Percentiles rank a stretch among this genome's conserved stretches.
Evolutionary conservation across 805 yeast species (phyloP).

Genomic region (Wickerhamiella sergipiensis): DNA sequence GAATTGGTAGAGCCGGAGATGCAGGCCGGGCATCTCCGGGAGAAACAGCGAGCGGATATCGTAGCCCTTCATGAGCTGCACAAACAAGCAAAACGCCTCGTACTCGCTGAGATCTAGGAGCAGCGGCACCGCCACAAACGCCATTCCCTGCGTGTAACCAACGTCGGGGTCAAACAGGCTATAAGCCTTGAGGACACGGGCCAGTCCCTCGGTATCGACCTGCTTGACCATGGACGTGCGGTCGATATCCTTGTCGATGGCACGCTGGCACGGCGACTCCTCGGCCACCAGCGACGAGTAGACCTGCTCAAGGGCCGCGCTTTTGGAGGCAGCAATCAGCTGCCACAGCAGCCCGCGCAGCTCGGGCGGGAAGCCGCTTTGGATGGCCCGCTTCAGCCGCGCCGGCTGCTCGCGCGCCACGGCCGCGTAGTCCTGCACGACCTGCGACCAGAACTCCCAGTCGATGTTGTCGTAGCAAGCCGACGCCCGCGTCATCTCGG

Average conservation of each 20-base stretch:
- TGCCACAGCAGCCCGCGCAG: slow-evolving; percentile 91
- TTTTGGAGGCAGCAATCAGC: slow-evolving; percentile 65
- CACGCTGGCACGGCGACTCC: slow-evolving; percentile 52
- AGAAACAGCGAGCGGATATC: slow-evolving; percentile 63
- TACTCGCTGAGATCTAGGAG: slow-evolving; percentile 66
- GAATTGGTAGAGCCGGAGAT: slow-evolving; percentile 72
- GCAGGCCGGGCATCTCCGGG: slow-evolving; percentile 91
- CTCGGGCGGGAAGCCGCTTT: slow-evolving; percentile 71
- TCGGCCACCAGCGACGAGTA: slow-evolving; percentile 38
- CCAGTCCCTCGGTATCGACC: slow-evolving; percentile 43
- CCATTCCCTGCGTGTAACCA: slow-evolving; percentile 98
- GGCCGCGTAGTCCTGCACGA: slow-evolving; percentile 61
- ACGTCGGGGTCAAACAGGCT: slow-evolving; percentile 80
- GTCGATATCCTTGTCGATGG: slow-evolving; percentile 67
- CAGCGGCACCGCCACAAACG: slow-evolving; percentile 77
- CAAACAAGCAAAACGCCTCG: slow-evolving; percentile 74
- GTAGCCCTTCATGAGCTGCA: slow-evolving; percentile 72
- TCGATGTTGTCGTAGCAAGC: slow-evolving; percentile 13
- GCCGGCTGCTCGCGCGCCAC: slow-evolving; percentile 52
- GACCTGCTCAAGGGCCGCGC: slow-evolving; percentile 43
- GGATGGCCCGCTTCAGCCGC: slow-evolving; percentile 45
- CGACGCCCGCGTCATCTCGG: slow-evolving; percentile 8
- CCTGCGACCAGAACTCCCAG: slow-evolving; percentile 68
- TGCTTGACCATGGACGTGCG: slow-evolving; percentile 73
- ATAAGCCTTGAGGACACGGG: slow-evolving; percentile 68